Evolutionary conservation across 768 basidiomycete genomes (phyloP), one percentile per base, ranked within the genome.

Genomic region (Russula vinacea): DNA sequence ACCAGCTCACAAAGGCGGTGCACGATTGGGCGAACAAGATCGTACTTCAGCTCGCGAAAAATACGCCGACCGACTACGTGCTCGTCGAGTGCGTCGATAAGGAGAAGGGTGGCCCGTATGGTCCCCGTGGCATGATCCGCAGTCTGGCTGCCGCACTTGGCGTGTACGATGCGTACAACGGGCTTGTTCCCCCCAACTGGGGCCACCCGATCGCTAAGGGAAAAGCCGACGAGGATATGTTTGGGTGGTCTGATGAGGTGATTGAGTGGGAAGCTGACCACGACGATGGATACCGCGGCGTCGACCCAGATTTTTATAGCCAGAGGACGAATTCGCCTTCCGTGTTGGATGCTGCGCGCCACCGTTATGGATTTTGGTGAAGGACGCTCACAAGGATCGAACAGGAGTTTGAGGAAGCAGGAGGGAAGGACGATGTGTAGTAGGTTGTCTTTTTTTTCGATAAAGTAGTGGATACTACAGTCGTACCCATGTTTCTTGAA

Each of bases 91-190:
- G 56, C 3, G 8, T 66, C 42, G 5, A 66, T 5, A 66, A 58
- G 39, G 52, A 32, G 19, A 40, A 22, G 5, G 65, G 62, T 7
- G 45, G n/a, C 3, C 65, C 62, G 4, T 58, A 54, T 24, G 62
- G 65, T 16, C 62, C 65, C 10, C 61, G 62, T 19, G 65, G 62
- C 7, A 63, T 63, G 65, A 63, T 66, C 26, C 61, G 61, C 51
- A 58, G 61, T 45, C 61, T 66, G 35, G 56, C 56, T 4, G 56
- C 65, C 3, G 65, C 65, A 24, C 60, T 66, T 14, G 55, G 42
- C 14, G 61, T 58, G 40, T 47, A 53, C 13, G 56, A 66, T 29
- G 56, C 61, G 11, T 40, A 44, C 42, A 62, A 49, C 5, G 61
- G 65, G 11, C 8, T 66, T 24, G 47, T 45, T 5, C 65, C 65